These are phyloP conservation scores for Luffa aegyptiaca DNA, from an alignment of 306 rosid genomes.

Conservation along the genomic window DNA sequence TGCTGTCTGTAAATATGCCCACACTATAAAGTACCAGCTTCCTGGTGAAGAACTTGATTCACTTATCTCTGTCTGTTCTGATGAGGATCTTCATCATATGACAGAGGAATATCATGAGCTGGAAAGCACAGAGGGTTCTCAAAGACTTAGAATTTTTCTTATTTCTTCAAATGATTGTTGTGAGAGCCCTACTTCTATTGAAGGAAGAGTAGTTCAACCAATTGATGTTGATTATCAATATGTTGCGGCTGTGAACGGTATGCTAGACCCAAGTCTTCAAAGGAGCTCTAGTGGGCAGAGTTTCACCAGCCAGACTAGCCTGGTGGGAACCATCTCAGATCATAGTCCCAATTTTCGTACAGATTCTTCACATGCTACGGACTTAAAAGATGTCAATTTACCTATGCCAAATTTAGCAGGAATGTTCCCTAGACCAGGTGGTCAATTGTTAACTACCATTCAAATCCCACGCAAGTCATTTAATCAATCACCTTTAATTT, in stretches of 20 bases:
- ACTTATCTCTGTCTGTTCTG: constrained; percentile 83
- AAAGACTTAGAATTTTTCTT: constrained; percentile 71
- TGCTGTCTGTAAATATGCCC: constrained; percentile 55
- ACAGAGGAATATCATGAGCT: constrained; percentile 79
- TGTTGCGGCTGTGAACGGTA: constrained; percentile 72
- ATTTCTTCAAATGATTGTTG: constrained; percentile 51
- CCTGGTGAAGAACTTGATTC: constrained; percentile 98
- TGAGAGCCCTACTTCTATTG: constrained; percentile 50
- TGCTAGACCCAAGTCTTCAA: constrained; percentile 46
- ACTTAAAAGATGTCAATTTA: constrained; percentile 36
- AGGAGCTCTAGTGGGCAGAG: constrained; percentile 47
- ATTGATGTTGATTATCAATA: constrained; percentile 50
- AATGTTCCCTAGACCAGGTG: constrained; percentile 23
- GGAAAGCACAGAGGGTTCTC: constrained; percentile 67
- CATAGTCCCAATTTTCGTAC: constrained; percentile 42
- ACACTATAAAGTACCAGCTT: constrained; percentile 84
- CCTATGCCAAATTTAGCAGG: constrained; percentile 32
- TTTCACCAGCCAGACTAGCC: constrained; percentile 46
- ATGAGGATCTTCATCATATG: constrained; percentile 92
- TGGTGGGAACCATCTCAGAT: constrained; percentile 43
- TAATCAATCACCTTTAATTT: constrained; percentile 34
- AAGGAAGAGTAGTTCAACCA: constrained; percentile 42
- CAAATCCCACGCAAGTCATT: constrained; percentile 34
- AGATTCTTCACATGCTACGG: constrained; percentile 40
- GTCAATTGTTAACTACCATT: constrained; percentile 37